A percentile compares a stretch with the other conserved stretches of the same genome.
Conservation (phyloP, 2,329 filamentous ascomycete genomes). For the Hypoxylon sp. region DNA sequence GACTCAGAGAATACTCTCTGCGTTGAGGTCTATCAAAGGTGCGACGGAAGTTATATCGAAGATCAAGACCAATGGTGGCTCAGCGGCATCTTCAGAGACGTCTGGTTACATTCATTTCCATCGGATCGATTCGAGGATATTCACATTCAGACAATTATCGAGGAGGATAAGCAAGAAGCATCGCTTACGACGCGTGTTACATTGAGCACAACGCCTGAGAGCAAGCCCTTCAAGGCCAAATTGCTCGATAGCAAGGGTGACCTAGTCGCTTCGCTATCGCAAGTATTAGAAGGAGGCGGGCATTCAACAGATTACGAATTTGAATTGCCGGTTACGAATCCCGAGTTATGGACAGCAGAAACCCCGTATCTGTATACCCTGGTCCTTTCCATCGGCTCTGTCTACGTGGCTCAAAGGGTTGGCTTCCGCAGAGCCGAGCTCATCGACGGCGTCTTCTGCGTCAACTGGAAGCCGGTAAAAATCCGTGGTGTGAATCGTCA, state of each 20-base stretch:
- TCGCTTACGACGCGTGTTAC: slow-evolving; percentile 57
- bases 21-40: slow-evolving; percentile 76
- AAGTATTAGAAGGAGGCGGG: too few relatives aligned
- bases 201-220: slow-evolving; percentile 48
- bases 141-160: slow-evolving; percentile 63
- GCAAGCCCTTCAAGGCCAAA: slow-evolving; percentile 47
- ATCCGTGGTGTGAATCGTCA: slow-evolving; percentile 76
- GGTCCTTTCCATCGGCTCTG: slow-evolving; percentile 48
- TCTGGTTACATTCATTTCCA: slow-evolving; percentile 70
- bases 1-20: slow-evolving; percentile 63
- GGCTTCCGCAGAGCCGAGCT: slow-evolving; percentile 72
- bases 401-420: slow-evolving; percentile 61
- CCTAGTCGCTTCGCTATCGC: slow-evolving; percentile 37
- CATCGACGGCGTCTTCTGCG: slow-evolving; percentile 66
- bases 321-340: slow-evolving; percentile 53
- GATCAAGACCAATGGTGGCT: slow-evolving; percentile 78
- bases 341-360: slow-evolving; percentile 74
- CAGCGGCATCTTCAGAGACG: slow-evolving; percentile 73
- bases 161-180: slow-evolving; percentile 62
- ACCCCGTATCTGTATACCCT: slow-evolving; percentile 69
- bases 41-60: slow-evolving; percentile 76
- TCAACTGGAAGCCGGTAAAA: slow-evolving; percentile 72
- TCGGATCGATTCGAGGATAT: slow-evolving; percentile 64
- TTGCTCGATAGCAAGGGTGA: slow-evolving; percentile 49
- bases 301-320: slow-evolving; percentile 55